Percentiles rank a stretch among this genome's conserved stretches.
These are phyloP conservation scores for Clarireedia paspali DNA, from an alignment of 2,329 filamentous ascomycete species.

Conservation along the genomic window DNA sequence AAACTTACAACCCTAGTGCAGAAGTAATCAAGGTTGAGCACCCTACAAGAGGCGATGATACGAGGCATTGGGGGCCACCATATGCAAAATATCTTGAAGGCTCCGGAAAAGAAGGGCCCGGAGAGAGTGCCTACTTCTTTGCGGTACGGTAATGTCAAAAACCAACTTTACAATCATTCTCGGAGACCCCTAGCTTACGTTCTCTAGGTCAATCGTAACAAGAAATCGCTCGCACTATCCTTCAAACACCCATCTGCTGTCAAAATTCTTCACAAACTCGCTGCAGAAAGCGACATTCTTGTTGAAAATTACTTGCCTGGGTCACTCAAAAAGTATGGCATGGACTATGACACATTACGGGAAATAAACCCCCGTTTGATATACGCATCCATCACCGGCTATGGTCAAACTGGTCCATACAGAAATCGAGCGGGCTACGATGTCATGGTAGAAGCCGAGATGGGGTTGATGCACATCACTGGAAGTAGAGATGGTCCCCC, in stretches of 20 bases:
- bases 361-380: conserved; percentile 80
- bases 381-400: conserved; percentile 94
- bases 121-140: conserved; percentile 92
- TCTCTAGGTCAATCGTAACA: conserved; percentile 83
- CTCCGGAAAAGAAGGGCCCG: conserved; percentile 56
- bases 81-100: conserved; percentile 70
- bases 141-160: conserved; percentile 47
- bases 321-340: conserved; percentile 77
- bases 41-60: conserved; percentile 84
- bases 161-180: too few species aligned
- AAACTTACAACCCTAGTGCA: conserved; percentile 47
- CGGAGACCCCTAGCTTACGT: conserved; percentile 4
- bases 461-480: conserved; percentile 98
- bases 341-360: conserved; percentile 78
- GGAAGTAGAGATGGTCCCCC: conserved; percentile 80
- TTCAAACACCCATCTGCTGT: conserved; percentile 82
- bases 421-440: conserved; percentile 86
- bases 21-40: conserved; percentile 98
- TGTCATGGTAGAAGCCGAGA: conserved; percentile 98
- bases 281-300: conserved; percentile 78
- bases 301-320: conserved; percentile 97
- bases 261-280: conserved; percentile 78
- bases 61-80: conserved; percentile 90
- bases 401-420: conserved; percentile 92
- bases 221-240: conserved; percentile 85